Percentiles rank a stretch among this genome's conserved stretches.
Evolutionary conservation across 352 stramenopile genomes (phyloP).

Genomic region (Pythium phragmitis): DNA sequence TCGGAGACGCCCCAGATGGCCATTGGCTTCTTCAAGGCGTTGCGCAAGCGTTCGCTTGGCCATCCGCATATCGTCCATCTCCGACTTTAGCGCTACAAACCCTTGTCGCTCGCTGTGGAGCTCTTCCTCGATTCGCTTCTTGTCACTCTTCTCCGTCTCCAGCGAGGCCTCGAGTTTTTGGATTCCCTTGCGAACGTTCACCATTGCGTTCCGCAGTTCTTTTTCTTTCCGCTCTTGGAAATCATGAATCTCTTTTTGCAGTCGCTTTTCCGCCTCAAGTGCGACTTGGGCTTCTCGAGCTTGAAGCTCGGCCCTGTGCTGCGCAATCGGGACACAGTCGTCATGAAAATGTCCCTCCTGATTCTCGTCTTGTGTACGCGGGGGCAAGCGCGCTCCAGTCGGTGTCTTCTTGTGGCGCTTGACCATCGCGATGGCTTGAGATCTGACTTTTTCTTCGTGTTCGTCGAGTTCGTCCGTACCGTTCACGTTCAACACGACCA

Average conservation of each 20-base stretch:
- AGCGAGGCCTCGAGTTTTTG: constrained; percentile 61
- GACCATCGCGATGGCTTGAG: constrained; percentile 23
- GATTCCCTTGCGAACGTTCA: constrained; percentile 71
- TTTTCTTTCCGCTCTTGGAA: constrained; percentile 64
- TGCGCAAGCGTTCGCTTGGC: constrained; percentile 45
- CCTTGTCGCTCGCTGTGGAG: constrained; percentile 45
- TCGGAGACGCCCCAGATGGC: constrained; percentile 59
- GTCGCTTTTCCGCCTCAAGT: constrained; percentile 46
- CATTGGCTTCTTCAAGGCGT: constrained; percentile 67
- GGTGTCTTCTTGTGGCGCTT: constrained; percentile 19
- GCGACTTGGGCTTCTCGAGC: constrained; percentile 50
- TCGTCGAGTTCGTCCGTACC: constrained; percentile 35
- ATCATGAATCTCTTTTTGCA: constrained; percentile 57
- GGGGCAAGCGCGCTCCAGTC: neutral
- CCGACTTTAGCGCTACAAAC: constrained; percentile 54
- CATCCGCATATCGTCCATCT: constrained; percentile 50
- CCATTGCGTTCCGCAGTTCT: constrained; percentile 67
- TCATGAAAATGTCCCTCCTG: constrained; percentile 16
- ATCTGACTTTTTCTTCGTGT: constrained; percentile 32
- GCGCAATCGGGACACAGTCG: constrained; percentile 40
- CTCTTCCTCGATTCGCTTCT: constrained; percentile 53
- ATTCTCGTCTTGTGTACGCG: constrained; percentile 8
- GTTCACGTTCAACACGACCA: constrained; percentile 62
- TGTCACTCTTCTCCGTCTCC: constrained; percentile 45
- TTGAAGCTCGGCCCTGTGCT: constrained; percentile 59